phyloP scores from a whole-genome alignment of 2,329 filamentous ascomycete genomes.

The Biscogniauxia sp. region DNA sequence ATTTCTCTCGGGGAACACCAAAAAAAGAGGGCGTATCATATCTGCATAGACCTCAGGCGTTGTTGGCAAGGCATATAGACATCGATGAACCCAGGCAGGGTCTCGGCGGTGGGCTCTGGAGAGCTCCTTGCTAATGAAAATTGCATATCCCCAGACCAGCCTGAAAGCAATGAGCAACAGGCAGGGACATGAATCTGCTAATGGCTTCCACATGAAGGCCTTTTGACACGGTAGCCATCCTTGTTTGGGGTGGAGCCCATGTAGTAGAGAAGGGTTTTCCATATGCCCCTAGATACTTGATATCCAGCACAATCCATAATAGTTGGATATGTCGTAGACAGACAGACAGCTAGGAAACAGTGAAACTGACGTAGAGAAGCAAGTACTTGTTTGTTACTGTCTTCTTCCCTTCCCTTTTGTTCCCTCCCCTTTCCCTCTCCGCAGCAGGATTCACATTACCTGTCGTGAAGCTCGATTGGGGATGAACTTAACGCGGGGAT shows the following conservation, averaged over 20 bases:
- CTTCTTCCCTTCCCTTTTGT: neutral
- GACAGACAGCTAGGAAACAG: neutral
- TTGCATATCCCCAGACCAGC: slow-evolving; percentile 2
- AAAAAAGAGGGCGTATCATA: slow-evolving; percentile 21
- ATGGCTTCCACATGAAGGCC: neutral
- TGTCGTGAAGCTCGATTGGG: neutral
- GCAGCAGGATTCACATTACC: neutral
- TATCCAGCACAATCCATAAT: neutral
- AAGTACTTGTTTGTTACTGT: neutral
- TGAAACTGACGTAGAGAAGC: neutral
- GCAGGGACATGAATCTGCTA: neutral
- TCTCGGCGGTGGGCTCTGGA: slow-evolving; percentile 14
- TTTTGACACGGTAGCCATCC: neutral
- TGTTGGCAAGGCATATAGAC: slow-evolving; percentile 30
- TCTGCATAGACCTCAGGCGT: slow-evolving; percentile 31
- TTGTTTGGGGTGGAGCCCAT: neutral
- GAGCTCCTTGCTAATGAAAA: slow-evolving; percentile 16
- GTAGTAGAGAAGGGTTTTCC: neutral
- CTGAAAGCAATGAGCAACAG: neutral
- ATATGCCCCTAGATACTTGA: neutral
- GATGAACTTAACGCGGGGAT: neutral
- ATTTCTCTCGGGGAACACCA: slow-evolving; percentile 10
- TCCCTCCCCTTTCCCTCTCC: neutral
- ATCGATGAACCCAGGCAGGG: slow-evolving; percentile 19
- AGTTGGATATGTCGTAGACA: neutral